These are phyloP conservation scores for Neolecta irregularis DNA, from an alignment of 1,139 yeast genomes.

Conservation along the genomic window DNA sequence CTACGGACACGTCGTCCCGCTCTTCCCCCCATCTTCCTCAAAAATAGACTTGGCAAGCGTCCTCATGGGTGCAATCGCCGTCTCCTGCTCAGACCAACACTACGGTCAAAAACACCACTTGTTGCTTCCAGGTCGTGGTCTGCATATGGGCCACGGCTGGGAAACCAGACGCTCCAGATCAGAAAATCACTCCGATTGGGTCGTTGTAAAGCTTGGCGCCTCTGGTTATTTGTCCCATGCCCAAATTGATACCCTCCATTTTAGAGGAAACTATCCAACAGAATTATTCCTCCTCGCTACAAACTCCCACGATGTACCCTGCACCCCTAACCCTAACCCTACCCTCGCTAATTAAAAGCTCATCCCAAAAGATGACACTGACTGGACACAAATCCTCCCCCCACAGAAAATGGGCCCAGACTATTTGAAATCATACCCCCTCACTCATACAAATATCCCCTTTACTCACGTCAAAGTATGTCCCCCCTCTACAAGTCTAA, in stretches of 20 bases:
- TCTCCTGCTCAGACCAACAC: slow-evolving; percentile 74
- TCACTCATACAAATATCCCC: slow-evolving; percentile 14
- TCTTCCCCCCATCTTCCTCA: slow-evolving; percentile 35
- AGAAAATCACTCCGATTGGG: slow-evolving; percentile 85
- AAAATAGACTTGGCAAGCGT: slow-evolving; percentile 67
- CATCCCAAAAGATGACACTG: slow-evolving; percentile 27
- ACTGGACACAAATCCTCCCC: slow-evolving; percentile 54
- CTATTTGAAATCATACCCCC: slow-evolving; percentile 28
- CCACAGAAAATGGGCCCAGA: slow-evolving; percentile 66
- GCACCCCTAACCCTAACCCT: too few relatives aligned
- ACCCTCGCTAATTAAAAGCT: too few relatives aligned
- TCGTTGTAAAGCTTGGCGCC: slow-evolving; percentile 59
- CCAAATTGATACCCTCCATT: slow-evolving; percentile 80
- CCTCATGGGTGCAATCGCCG: slow-evolving; percentile 76
- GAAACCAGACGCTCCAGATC: slow-evolving; percentile 83
- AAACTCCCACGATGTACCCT: slow-evolving; percentile 23
- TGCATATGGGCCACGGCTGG: slow-evolving; percentile 97
- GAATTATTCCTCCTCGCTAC: slow-evolving; percentile 35
- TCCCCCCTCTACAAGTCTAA: too few relatives aligned
- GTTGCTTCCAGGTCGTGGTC: slow-evolving; percentile 82
- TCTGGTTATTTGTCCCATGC: slow-evolving; percentile 37
- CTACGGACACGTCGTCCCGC: slow-evolving; percentile 66
- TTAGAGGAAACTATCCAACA: slow-evolving; percentile 84
- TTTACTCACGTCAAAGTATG: slow-evolving; percentile 57
- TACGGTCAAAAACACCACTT: slow-evolving; percentile 83